phyloP scores from a whole-genome alignment of 805 yeast species.

The Metschnikowia orientalis region DNA sequence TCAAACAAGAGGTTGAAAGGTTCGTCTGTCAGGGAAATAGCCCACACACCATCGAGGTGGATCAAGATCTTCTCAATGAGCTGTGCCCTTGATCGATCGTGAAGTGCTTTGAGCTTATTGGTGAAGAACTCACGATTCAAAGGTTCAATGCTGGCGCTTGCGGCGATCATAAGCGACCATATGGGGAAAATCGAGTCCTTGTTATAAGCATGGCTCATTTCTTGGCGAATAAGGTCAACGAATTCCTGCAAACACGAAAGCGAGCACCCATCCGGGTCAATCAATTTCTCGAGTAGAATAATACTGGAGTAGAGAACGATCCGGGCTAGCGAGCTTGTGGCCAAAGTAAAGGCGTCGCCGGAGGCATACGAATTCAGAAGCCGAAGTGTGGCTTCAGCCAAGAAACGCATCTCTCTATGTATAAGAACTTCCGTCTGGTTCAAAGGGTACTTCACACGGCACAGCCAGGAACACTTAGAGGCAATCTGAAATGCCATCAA shows the following conservation, averaged over 20 bases:
- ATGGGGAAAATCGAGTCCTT: conserved; percentile 12
- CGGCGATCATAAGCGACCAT: conserved; percentile 16
- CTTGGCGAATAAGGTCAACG: conserved; percentile 9
- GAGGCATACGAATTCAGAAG: not conserved
- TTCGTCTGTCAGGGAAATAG: conserved; percentile 12
- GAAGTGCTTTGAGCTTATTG: conserved; percentile 3
- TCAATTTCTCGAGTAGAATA: conserved; percentile 11
- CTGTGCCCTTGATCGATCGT: conserved; percentile 7
- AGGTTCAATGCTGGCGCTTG: conserved; percentile 8
- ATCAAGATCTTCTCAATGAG: conserved; percentile 9
- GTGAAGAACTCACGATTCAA: conserved; percentile 9
- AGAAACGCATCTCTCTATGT: conserved; percentile 6
- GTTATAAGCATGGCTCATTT: conserved; percentile 9
- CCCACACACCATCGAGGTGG: conserved; percentile 15
- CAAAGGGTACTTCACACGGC: conserved; percentile 12
- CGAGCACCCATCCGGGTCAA: conserved; percentile 1
- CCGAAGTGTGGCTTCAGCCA: conserved; percentile 8
- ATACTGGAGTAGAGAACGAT: conserved; percentile 10
- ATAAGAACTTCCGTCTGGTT: conserved; percentile 1
- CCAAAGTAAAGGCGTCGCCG: conserved; percentile 1
- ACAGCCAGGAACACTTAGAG: conserved; percentile 19
- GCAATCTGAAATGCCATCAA: conserved; percentile 16
- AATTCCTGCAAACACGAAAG: conserved; percentile 4
- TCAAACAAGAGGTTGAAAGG: conserved; percentile 15
- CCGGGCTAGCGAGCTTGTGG: conserved; percentile 11